Conservation (phyloP, 805 yeast genomes). For the Scheffersomyces stipitis region DNA sequence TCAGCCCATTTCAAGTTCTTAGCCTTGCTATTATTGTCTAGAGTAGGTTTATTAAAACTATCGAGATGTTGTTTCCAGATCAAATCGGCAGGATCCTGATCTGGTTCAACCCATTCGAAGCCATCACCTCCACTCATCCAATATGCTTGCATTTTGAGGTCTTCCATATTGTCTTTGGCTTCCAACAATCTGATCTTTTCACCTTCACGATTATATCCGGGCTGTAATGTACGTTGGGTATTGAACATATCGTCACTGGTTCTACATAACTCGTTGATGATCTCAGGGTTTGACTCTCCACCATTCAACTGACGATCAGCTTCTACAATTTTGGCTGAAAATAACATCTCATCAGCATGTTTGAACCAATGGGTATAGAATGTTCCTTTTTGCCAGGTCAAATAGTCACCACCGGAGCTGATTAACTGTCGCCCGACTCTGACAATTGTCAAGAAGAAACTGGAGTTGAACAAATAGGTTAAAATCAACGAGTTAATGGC, state of each 20-base stretch:
- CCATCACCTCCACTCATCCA: slow-evolving; percentile 89
- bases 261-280: slow-evolving; percentile 41
- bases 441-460: slow-evolving; percentile 43
- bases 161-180: slow-evolving; percentile 54
- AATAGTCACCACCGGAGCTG: slow-evolving; percentile 47
- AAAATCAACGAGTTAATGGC: slow-evolving; percentile 48
- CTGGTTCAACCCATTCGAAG: slow-evolving; percentile 88
- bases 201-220: slow-evolving; percentile 39
- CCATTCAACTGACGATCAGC: slow-evolving; percentile 59
- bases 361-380: slow-evolving; percentile 61
- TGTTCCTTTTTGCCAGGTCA: slow-evolving; percentile 66
- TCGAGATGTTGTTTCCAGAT: slow-evolving; percentile 36
- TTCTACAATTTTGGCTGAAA: slow-evolving; percentile 64
- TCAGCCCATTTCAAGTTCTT: slow-evolving; percentile 41
- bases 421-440: slow-evolving; percentile 38
- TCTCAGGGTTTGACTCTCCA: slow-evolving; percentile 29
- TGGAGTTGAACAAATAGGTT: slow-evolving; percentile 40
- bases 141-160: slow-evolving; percentile 70
- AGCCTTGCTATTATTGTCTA: slow-evolving; percentile 14
- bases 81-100: slow-evolving; percentile 81
- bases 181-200: slow-evolving; percentile 38
- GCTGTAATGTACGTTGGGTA: slow-evolving; percentile 25
- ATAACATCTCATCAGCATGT: slow-evolving; percentile 66
- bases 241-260: slow-evolving; percentile 21
- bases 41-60: slow-evolving; percentile 14